phyloP scores from a whole-genome alignment of 306 rosid genomes.

The Lupinus albus region DNA sequence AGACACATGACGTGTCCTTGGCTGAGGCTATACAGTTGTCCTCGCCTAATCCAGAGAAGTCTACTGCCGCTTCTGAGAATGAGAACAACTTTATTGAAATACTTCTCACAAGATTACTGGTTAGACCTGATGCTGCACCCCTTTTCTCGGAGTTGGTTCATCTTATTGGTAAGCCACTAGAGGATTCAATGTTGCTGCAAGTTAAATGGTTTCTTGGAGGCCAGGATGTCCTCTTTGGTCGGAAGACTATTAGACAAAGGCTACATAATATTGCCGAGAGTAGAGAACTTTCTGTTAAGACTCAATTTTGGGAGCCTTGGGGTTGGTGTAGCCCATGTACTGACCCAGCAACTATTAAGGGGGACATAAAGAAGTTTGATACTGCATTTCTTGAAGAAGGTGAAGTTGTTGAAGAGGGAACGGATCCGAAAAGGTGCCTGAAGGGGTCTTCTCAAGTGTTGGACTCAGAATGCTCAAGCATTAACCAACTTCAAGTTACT shows the following conservation, averaged over 20 bases:
- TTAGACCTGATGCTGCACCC: slow-evolving; percentile 97
- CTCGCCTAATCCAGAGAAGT: slow-evolving; percentile 73
- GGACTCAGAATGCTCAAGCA: slow-evolving; percentile 57
- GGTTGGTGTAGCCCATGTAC: slow-evolving; percentile 75
- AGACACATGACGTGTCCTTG: slow-evolving; percentile 58
- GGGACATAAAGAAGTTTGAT: slow-evolving; percentile 70
- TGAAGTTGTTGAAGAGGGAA: slow-evolving; percentile 84
- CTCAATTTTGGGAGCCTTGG: slow-evolving; percentile 88
- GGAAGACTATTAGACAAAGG: slow-evolving; percentile 83
- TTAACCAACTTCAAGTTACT: slow-evolving; percentile 65
- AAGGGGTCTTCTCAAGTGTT: slow-evolving; percentile 52
- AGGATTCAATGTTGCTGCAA: slow-evolving; percentile 92
- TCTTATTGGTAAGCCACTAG: slow-evolving; percentile 90
- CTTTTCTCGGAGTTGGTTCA: slow-evolving; percentile 89
- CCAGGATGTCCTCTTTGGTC: slow-evolving; percentile 77
- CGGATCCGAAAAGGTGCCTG: slow-evolving; percentile 52
- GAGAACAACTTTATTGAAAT: slow-evolving; percentile 87
- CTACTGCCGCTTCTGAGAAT: slow-evolving; percentile 79
- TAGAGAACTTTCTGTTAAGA: slow-evolving; percentile 66
- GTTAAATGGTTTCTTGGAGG: slow-evolving; percentile 96
- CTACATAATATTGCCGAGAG: slow-evolving; percentile 73
- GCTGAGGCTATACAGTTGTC: slow-evolving; percentile 76
- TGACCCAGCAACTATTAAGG: slow-evolving; percentile 48
- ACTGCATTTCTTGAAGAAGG: slow-evolving; percentile 82
- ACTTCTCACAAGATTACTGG: slow-evolving; percentile 87